phyloP scores from a whole-genome alignment of 345 rosid species.

The Triadica sebifera region DNA sequence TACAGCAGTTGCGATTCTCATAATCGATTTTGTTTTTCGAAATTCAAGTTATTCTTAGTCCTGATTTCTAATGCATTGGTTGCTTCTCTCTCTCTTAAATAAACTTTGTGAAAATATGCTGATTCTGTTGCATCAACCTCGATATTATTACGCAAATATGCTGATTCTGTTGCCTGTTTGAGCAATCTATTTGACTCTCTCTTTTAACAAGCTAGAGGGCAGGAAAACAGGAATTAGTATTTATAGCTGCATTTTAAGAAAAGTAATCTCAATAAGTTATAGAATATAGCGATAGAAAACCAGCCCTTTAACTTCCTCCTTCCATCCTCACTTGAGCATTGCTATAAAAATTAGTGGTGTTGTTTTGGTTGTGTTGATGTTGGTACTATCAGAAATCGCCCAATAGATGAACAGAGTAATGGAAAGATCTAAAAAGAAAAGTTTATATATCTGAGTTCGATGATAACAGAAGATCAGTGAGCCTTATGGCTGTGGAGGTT shows the following conservation, averaged over 20 bases:
- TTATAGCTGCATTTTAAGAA: neutral
- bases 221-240: too few species aligned
- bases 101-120: neutral
- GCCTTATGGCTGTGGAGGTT: too few species aligned
- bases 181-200: neutral
- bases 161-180: too few species aligned
- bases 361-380: neutral
- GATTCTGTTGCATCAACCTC: neutral
- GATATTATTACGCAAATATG: neutral
- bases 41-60: too few species aligned
- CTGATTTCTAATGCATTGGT: too few species aligned
- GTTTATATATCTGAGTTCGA: neutral
- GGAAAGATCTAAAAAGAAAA: neutral
- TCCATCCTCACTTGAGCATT: neutral
- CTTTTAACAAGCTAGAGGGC: neutral
- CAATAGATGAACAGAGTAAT: neutral
- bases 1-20: neutral
- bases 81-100: too few species aligned
- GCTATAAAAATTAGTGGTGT: neutral
- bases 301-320: neutral
- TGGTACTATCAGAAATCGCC: neutral
- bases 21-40: too few species aligned
- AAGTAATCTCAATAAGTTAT: neutral
- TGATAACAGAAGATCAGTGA: neutral
- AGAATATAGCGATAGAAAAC: neutral